Evolutionary conservation across 2,329 filamentous ascomycete genomes (phyloP).

Genomic region (Plectosphaerella cucumerina): DNA sequence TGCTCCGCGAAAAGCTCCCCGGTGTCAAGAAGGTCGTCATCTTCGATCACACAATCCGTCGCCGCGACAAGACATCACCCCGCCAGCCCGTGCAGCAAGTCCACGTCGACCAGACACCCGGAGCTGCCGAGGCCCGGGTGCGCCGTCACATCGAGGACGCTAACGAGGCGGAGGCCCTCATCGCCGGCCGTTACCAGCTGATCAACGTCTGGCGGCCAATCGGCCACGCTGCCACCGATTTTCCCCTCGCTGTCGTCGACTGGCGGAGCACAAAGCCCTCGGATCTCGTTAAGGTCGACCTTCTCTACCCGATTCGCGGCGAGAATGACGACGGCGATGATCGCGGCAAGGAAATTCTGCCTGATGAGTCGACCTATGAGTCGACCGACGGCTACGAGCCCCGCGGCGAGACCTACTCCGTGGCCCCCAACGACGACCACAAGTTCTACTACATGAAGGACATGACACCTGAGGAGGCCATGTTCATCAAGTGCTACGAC

Average conservation of each 20-base stretch:
- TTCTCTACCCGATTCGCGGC: constrained; percentile 54
- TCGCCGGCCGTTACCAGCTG: constrained; percentile 58
- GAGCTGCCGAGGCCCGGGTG: constrained; percentile 57
- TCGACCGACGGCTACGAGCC: constrained; percentile 59
- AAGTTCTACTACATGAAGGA: constrained; percentile 64
- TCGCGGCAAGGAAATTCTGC: constrained; percentile 52
- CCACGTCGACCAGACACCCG: constrained; percentile 68
- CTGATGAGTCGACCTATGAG: constrained; percentile 37
- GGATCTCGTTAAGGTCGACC: constrained; percentile 57
- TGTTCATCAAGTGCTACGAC: constrained; percentile 52
- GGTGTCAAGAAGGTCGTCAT: constrained; percentile 59
- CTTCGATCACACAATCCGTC: constrained; percentile 69
- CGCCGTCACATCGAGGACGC: constrained; percentile 49
- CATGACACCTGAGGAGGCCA: constrained; percentile 52
- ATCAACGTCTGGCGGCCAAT: constrained; percentile 72
- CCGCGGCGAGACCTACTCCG: constrained; percentile 56
- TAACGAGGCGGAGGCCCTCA: constrained; percentile 50
- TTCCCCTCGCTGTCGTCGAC: constrained; percentile 61
- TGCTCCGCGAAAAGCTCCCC: constrained; percentile 50
- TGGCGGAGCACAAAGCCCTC: constrained; percentile 53
- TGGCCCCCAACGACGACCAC: constrained; percentile 54
- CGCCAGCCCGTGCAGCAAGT: constrained; percentile 65
- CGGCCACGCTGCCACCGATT: constrained; percentile 55
- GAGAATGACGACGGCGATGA: constrained; percentile 41
- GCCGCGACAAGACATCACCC: constrained; percentile 46